phyloP scores from a whole-genome alignment of 2,329 filamentous ascomycete species.

The Penicillium oxalicum region DNA sequence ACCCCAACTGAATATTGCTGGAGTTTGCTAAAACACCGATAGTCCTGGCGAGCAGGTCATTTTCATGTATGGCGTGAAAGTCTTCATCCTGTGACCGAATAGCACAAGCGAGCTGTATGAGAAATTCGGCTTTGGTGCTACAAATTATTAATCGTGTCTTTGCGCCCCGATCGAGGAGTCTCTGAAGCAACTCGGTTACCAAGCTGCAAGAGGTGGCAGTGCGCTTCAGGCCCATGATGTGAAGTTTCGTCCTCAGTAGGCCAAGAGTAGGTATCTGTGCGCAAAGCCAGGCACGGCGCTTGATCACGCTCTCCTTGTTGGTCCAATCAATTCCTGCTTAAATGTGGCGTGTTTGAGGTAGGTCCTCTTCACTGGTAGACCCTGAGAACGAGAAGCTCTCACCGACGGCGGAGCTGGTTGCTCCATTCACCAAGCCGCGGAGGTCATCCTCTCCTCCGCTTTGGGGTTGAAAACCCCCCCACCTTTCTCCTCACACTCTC shows the following conservation, averaged over 20 bases:
- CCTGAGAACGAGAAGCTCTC: background rate
- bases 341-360: too few species aligned
- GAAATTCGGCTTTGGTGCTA: slow-evolving; percentile 58
- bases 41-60: slow-evolving; percentile 54
- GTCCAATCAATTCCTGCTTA: too few species aligned
- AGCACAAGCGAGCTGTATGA: slow-evolving; percentile 52
- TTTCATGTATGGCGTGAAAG: slow-evolving; percentile 13
- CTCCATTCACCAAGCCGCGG: slow-evolving; percentile 5
- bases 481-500: slow-evolving; percentile 7
- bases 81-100: slow-evolving; percentile 28
- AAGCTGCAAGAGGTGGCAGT: slow-evolving; percentile 46
- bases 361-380: background rate
- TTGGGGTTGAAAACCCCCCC: slow-evolving; percentile 14
- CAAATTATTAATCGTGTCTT: slow-evolving; percentile 66
- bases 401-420: background rate
- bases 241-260: slow-evolving; percentile 2
- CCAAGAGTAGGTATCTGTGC: background rate
- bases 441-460: slow-evolving; percentile 20
- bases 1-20: slow-evolving; percentile 62
- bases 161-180: slow-evolving; percentile 53
- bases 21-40: slow-evolving; percentile 65
- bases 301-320: background rate
- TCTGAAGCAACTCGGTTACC: slow-evolving; percentile 52
- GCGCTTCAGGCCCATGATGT: slow-evolving; percentile 16
- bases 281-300: background rate